Base-by-base conservation (phyloP, 805 yeast species). In the Kuraishia ogatae region DNA sequence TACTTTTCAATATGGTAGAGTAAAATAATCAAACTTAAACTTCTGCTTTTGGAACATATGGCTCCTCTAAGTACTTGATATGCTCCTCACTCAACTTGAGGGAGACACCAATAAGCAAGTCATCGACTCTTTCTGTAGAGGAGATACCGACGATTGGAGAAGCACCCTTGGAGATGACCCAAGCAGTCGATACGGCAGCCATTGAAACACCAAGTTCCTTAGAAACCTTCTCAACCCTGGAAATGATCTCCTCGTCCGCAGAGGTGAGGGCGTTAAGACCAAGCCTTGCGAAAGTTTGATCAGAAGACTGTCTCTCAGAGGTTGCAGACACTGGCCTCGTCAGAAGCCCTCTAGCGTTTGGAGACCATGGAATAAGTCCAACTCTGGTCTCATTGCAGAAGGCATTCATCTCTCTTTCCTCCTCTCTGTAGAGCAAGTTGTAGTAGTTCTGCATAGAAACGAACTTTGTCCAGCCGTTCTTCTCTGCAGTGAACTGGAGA, bases 351-450 rank as follows among this genome's bases (percentile, higher is more conserved):
- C 79, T 66, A 5, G 83, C 83, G 55, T 74, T 64, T 24, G 88
- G 87, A 7, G 84, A 78, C 80, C 82, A 83, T n/a, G 86, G 86
- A 50, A 80, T 72, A 21, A 81, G 53, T 1, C 83, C 85, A 47
- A 84, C 77, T 17, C 78, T 78, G 13, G 77, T 76, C 53, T 70
- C 72, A 23, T 76, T 66, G 58, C 85, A 80, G 64, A 68, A 83
- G 24, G 78, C 80, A 56, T 74, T 77, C 75, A 82, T 69, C 62
- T 84, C 88, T 17, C 83, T 68, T 62, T 83, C 88, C 53, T 83
- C 87, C 62, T 83, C 87, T 24, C 88, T 70, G 61, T 80, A 71
- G 10, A 82, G 54, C 59, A 83, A 66, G 61, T 81, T 81, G 66
- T 83, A 79, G 63, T 67, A 76, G 61, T 77, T 76, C 65, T 84